Percentiles rank a stretch among this genome's conserved stretches.
phyloP scores from a whole-genome alignment of 371 early-diverging fungal genomes.

The Parasitella parasitica region DNA sequence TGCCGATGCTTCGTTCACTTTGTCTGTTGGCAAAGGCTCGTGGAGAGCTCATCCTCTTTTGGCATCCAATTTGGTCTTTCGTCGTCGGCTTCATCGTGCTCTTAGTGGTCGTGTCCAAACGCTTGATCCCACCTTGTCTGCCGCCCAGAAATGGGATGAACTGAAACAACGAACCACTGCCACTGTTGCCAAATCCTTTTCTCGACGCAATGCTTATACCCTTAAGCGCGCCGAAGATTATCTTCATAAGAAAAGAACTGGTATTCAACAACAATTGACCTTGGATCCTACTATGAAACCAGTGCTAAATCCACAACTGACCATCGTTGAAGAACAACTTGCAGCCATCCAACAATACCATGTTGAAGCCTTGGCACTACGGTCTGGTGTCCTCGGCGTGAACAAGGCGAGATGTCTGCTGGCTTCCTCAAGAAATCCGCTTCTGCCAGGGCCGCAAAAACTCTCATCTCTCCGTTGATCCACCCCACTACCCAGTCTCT shows the following conservation, averaged over 20 bases:
- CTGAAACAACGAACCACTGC: not conserved
- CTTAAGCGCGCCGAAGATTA: not conserved
- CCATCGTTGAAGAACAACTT: constrained; percentile 1
- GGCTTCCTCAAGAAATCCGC: not conserved
- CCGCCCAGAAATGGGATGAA: constrained; percentile 4
- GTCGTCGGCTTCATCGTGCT: not conserved
- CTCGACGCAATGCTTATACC: not conserved
- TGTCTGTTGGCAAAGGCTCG: constrained; percentile 6
- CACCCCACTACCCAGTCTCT: not conserved
- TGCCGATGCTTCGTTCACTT: not conserved
- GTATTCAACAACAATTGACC: not conserved
- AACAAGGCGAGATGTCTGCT: not conserved
- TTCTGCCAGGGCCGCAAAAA: not conserved
- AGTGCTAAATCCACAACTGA: not conserved
- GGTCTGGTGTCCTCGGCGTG: constrained; percentile 3
- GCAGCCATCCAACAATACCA: constrained; percentile 1
- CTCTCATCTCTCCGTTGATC: not conserved
- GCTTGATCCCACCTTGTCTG: not conserved
- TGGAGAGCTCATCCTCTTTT: constrained; percentile 16
- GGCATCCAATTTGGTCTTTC: not conserved
- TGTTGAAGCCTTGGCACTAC: not conserved
- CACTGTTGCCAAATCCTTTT: not conserved
- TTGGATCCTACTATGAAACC: not conserved
- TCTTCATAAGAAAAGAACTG: not conserved
- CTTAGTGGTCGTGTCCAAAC: not conserved